Evolutionary conservation across 208 protist genomes (phyloP), one percentile per base, ranked within the genome.

Genomic region (Acanthamoeba polyphaga): DNA sequence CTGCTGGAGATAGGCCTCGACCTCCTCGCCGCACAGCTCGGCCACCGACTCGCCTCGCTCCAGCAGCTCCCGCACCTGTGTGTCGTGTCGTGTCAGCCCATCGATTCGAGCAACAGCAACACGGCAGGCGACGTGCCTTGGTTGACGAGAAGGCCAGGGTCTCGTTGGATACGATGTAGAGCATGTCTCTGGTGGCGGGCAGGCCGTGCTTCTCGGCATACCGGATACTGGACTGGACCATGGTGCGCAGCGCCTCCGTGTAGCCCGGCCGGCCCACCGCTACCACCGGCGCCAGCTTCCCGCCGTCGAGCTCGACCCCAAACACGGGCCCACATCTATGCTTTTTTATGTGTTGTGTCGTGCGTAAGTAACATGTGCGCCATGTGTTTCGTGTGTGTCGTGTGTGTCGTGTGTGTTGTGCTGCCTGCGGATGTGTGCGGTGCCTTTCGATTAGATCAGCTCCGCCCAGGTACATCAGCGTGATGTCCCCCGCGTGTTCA

Each of bases 261-360:
- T 90, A 90, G 53, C 82, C 82, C 27, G 82, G 82, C 27, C 82
- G 8, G 32, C 82, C 82, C 51, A 90, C 82, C 9, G 24, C 82
- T n/a, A 90, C 82, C 27, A 90, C 58, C 9, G 27, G 10, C 5
- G 24, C 7, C 19, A 60, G 58, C 27, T 60, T 24, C 6, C 19
- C 46, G 46, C 0, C 46, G 46, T 49, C 0, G 46, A 49, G 46
- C 46, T 49, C 46, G 4, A 49, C 12, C 46, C 46, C 46, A 12
- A 49, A 49, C 46, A 62, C 51, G 58, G 32, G n/a, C 10, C 46
- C 46, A 12, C 46, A 49, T 49, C 46, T 49, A 49, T 49, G 46
- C 5, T 49, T 49, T 9, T 3, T 12, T 2, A 49, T 49, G 46
- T 12, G 2, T 3, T 12, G 46, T 49, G 46, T 49, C 46, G 46